Base-by-base conservation (phyloP, 768 basidiomycete genomes). In the Dendrothele bispora region DNA sequence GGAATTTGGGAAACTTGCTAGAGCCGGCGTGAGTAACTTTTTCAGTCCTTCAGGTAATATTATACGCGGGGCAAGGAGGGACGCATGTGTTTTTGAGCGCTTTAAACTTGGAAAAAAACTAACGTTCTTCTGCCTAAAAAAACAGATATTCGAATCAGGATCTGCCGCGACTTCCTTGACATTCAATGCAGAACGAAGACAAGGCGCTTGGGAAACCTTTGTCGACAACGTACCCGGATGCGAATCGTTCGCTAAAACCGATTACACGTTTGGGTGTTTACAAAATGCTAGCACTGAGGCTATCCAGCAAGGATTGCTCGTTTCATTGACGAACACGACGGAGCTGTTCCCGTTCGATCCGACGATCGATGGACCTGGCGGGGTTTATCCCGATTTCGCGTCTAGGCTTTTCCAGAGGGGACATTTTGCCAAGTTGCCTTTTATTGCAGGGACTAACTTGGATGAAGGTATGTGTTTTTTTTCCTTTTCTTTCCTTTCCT, bases 61-160 rank as follows among this genome's bases (percentile, higher is more conserved):
- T 52, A 66, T 21, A 68, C 62, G 2, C 49, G 68, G 47, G 66
- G 59, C 10, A 70, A 59, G 1, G 70, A 69, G 55, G 39, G 68
- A 35, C 26, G 17, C 28, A 28, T 39, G 17, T 7, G 7, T 12
- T 32, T 7, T 26, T 35, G 30, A 39, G 29, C 14, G 20, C 34
- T 38, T 20, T 12, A n/a, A 25, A 21, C 15, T 10, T 32, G 14
- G 7, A n/a, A 3, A 35, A 15, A 28, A 28, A 26, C 20, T 22
- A 32, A 15, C 12, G 25, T 4, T 12, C 24, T 17, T 7, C 18
- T 8, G 34, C 21, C n/a, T 7, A 15, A 27, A 24, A 17, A 7
- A 18, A 15, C 39, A 74, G 74, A 76, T 76, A 24, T 63, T 76
- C 21, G 65, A 75, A 55, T 76, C 75, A 0, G 74, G 75, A 4